These are phyloP conservation scores for Immersiporthe knoxdaviesiana DNA, from an alignment of 2,329 filamentous ascomycete genomes.

Conservation along the genomic window DNA sequence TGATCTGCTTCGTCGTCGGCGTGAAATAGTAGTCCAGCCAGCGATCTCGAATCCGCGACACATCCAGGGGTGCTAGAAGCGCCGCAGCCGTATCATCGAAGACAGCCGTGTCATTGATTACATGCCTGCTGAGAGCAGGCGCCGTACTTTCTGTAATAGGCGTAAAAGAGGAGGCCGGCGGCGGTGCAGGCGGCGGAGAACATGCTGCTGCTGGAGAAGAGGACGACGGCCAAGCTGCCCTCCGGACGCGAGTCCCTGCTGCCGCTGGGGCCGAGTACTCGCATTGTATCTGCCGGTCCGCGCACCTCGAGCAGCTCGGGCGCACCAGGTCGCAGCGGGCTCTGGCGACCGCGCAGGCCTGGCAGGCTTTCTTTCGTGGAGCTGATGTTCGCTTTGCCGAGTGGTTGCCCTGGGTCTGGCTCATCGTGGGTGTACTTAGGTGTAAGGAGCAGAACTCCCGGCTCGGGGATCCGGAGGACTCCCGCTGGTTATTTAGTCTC, in stretches of 20 bases:
- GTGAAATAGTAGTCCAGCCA: constrained; percentile 10
- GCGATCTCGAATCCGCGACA: constrained; percentile 2
- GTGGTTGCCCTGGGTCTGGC: not conserved
- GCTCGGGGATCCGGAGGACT: not conserved
- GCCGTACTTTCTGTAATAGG: not conserved
- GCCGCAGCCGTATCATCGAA: constrained; percentile 3
- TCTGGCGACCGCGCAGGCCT: constrained; percentile 2
- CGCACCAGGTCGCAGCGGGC: constrained; percentile 14
- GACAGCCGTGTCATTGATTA: not conserved
- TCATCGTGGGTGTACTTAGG: not conserved
- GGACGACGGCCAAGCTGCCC: not conserved
- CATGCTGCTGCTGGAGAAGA: too few relatives aligned
- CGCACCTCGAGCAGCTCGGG: constrained; percentile 7
- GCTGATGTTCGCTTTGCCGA: constrained; percentile 1
- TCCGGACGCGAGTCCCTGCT: constrained; percentile 5
- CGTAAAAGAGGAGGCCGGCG: not conserved
- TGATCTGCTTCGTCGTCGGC: constrained; percentile 5
- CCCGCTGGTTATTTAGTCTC: not conserved
- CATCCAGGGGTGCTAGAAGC: constrained; percentile 6
- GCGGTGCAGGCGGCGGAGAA: not conserved
- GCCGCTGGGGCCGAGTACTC: constrained; percentile 9
- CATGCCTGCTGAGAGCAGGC: not conserved
- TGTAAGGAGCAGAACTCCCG: not conserved
- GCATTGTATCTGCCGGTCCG: not conserved
- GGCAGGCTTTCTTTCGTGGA: not conserved